Base-by-base conservation (phyloP, 2,329 filamentous ascomycete genomes). In the Epichloe hybrida region DNA sequence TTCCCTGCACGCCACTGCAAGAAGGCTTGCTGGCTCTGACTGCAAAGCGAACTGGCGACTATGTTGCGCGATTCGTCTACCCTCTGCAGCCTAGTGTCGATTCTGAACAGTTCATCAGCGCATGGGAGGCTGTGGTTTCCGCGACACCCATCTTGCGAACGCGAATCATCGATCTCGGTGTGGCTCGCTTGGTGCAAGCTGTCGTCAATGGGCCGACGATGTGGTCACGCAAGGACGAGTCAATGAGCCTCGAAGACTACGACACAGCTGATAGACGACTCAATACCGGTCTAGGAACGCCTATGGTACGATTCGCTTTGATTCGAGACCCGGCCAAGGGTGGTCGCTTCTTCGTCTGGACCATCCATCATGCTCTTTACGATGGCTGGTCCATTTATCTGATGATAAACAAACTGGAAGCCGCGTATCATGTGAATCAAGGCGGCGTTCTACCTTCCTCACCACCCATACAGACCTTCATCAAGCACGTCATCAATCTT, bases 381-480 rank as follows among this genome's bases (percentile, higher is more conserved):
- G 75, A 78, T 48, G 74, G 74, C 15, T 76, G 74, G 73, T 72
- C 68, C 1, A 69, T 74, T 66, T 66, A 68, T 5, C 58, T 74
- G 4, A 59, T 74, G 3, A 63, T 74, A 35, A 67, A 70, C 21
- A 66, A 68, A 46, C 63, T 73, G 45, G 69, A 72, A 52, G 59
- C 59, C 13, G 66, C 66, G 3, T 72, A 68, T 43, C 61, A 47
- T 47, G 6, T 39, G 8, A 34, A 64, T 0, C 65, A 64, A 31
- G 41, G 13, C 12, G 9, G 34, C 8, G 6, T 1, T 2, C 9
- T 48, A 13, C n/a, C 44, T 2, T n/a, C 23, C 11, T 39, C 39
- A 2, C 46, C 46, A 9, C 46, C 50, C 6, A 15, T 51, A 5
- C 50, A 51, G 39, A 42, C 46, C 15, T 51, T 51, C 34, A 17